Evolutionary conservation across 2,329 filamentous ascomycete species (phyloP).

Genomic region (Venturiaceae sp.): DNA sequence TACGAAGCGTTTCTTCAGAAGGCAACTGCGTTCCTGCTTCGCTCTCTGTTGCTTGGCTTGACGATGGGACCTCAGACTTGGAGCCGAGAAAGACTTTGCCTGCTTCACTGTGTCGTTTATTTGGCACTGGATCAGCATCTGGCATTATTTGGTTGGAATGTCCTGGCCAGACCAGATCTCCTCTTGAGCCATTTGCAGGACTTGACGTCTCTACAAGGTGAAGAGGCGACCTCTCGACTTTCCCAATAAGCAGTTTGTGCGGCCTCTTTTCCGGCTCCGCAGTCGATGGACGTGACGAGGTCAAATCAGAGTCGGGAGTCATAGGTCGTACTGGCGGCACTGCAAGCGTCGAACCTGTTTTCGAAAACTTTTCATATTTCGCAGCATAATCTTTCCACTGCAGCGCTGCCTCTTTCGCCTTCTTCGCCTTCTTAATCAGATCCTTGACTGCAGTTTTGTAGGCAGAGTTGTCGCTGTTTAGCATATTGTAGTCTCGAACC

Average conservation of each 20-base stretch:
- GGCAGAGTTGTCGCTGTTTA: neutral
- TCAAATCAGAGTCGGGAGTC: neutral
- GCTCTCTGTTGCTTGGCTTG: slow-evolving; percentile 35
- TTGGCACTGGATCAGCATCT: too few species aligned
- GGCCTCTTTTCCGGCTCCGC: neutral
- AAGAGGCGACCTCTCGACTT: neutral
- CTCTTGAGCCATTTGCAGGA: neutral
- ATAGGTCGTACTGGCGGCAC: neutral
- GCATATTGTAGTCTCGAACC: neutral
- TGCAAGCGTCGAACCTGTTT: neutral
- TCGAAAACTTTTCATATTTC: neutral
- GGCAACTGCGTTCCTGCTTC: slow-evolving; percentile 16
- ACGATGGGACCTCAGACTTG: slow-evolving; percentile 15
- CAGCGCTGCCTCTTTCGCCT: neutral
- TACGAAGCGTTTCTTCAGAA: neutral
- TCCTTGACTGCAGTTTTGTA: neutral
- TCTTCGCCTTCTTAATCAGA: neutral
- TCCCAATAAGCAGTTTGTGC: neutral
- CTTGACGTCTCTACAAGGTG: neutral
- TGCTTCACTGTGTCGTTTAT: neutral
- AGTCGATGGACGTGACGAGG: neutral
- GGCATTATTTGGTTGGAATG: neutral
- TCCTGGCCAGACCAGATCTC: neutral
- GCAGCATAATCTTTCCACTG: slow-evolving; percentile 1
- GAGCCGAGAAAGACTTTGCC: neutral